Conservation (phyloP, 192 early-diverging fungal species). For the Funneliformis mosseae region DNA sequence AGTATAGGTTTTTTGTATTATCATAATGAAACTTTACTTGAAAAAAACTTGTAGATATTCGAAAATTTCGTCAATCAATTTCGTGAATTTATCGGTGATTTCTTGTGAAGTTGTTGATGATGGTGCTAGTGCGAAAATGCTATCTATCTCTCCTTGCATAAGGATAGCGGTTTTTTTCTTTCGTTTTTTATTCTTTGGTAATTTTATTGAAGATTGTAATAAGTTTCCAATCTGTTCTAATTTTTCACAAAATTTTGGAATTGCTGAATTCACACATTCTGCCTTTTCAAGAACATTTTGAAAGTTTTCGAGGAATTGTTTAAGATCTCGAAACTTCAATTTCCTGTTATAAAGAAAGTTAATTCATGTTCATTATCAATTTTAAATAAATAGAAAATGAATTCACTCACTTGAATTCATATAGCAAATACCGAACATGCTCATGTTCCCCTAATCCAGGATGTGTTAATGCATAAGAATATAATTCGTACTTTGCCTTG, state of each 20-base stretch:
- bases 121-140: neutral
- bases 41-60: constrained; percentile 5
- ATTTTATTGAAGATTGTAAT: neutral
- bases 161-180: neutral
- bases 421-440: constrained; percentile 43
- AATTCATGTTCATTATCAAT: neutral
- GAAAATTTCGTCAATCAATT: neutral
- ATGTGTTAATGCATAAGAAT: constrained; percentile 61
- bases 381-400: neutral
- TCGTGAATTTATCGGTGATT: neutral
- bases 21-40: neutral
- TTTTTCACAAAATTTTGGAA: neutral
- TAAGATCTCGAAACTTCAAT: neutral
- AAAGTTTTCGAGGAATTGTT: neutral
- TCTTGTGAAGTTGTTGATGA: neutral
- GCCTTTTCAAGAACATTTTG: neutral
- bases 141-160: neutral
- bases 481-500: constrained; percentile 67
- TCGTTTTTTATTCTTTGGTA: neutral
- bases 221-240: neutral
- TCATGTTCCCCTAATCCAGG: constrained; percentile 40
- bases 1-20: neutral
- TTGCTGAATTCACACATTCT: neutral
- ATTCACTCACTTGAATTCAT: constrained; percentile 43
- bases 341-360: neutral